Percentiles rank a stretch among this genome's conserved stretches.
These are phyloP conservation scores for Fusarium poae DNA, from an alignment of 2,329 filamentous ascomycete species.

Conservation along the genomic window DNA sequence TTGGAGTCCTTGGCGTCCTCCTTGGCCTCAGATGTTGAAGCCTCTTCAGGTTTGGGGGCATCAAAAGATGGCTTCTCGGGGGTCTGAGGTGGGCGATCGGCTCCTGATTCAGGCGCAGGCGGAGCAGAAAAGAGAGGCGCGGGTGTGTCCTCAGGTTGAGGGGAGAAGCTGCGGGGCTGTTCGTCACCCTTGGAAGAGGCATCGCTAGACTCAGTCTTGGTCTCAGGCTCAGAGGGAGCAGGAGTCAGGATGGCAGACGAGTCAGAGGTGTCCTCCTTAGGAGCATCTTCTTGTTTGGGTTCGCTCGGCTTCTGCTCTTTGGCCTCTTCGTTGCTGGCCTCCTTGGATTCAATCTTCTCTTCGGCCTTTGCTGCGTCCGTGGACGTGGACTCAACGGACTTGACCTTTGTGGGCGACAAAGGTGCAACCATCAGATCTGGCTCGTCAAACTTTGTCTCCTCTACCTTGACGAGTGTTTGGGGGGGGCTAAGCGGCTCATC, in stretches of 20 bases:
- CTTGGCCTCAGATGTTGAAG: conserved; percentile 19
- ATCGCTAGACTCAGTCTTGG: conserved; percentile 28
- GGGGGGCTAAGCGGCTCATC: conserved; percentile 82
- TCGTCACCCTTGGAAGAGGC: conserved; percentile 28
- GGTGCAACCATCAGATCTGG: conserved; percentile 69
- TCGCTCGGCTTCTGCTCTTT: conserved; percentile 12
- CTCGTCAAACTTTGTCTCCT: conserved; percentile 66
- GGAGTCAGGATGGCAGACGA: conserved; percentile 42
- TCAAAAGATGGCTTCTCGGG: conserved; percentile 32
- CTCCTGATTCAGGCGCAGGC: conserved; percentile 48
- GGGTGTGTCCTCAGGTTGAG: conserved; percentile 76
- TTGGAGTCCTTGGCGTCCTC: conserved; percentile 15
- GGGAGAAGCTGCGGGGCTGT: conserved; percentile 56
- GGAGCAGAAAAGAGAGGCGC: conserved; percentile 67
- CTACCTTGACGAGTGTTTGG: conserved; percentile 70
- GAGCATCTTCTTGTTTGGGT: conserved; percentile 1
- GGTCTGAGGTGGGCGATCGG: conserved; percentile 43
- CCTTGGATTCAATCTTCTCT: conserved; percentile 33
- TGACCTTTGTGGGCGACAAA: conserved; percentile 64
- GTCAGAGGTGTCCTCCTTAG: conserved; percentile 37
- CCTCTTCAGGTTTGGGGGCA: conserved; percentile 4
- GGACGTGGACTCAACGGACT: conserved; percentile 45
- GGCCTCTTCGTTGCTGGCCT: conserved; percentile 1
- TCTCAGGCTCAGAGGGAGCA: conserved; percentile 44
- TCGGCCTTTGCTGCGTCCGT: conserved; percentile 34